These are phyloP conservation scores for Myriangium duriaei DNA, from an alignment of 2,329 filamentous ascomycete genomes.

Conservation along the genomic window DNA sequence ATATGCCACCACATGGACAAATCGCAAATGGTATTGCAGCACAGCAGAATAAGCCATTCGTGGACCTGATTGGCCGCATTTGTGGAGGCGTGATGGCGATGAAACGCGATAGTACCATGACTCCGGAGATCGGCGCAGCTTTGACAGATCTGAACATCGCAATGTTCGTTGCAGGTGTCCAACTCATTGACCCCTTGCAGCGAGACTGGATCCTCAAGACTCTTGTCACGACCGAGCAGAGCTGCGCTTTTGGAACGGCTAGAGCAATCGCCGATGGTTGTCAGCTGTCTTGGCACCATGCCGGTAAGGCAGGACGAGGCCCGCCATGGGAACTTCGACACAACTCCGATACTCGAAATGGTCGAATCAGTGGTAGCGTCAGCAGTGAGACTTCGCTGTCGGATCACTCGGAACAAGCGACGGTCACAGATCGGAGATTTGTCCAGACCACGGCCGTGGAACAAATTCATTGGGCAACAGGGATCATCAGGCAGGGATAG, in stretches of 20 bases:
- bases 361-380: constrained; percentile 22
- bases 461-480: constrained; percentile 62
- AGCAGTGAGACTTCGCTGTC: constrained; percentile 17
- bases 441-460: constrained; percentile 52
- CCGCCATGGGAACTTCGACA: constrained; percentile 52
- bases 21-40: constrained; percentile 71
- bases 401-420: constrained; percentile 16
- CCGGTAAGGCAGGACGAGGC: constrained; percentile 58
- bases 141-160: constrained; percentile 73
- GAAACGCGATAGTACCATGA: constrained; percentile 46
- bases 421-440: constrained; percentile 35
- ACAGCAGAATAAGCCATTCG: constrained; percentile 32
- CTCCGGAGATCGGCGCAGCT: constrained; percentile 65
- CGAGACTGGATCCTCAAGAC: constrained; percentile 65
- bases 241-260: constrained; percentile 82
- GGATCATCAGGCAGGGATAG: constrained; percentile 63
- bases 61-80: constrained; percentile 18
- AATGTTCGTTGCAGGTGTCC: constrained; percentile 74
- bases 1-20: constrained; percentile 85
- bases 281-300: constrained; percentile 71
- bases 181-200: constrained; percentile 61
- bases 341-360: constrained; percentile 17
- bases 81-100: constrained; percentile 49
- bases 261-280: constrained; percentile 71
- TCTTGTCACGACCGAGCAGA: constrained; percentile 59